These are phyloP conservation scores for Coemansia sp. DNA, from an alignment of 192 early-diverging fungal species.

Conservation along the genomic window DNA sequence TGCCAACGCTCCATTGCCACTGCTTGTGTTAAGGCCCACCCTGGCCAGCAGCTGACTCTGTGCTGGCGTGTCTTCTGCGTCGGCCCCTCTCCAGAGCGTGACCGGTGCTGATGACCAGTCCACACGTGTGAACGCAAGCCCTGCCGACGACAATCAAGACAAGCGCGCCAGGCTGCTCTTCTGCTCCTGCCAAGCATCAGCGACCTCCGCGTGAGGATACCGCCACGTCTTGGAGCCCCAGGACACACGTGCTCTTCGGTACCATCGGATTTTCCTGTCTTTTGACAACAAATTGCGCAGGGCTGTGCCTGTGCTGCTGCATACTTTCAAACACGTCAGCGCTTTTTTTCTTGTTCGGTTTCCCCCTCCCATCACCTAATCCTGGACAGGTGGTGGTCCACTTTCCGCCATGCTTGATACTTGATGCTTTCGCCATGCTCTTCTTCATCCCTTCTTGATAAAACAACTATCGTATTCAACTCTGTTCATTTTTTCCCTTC, in stretches of 20 bases:
- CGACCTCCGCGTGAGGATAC: neutral
- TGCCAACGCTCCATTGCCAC: neutral
- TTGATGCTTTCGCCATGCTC: neutral
- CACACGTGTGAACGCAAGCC: neutral
- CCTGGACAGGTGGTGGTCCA: neutral
- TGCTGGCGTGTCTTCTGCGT: no score
- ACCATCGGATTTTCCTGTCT: no score
- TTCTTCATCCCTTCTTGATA: neutral
- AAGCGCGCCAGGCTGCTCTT: no score
- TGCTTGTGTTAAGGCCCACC: neutral
- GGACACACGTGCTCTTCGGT: neutral
- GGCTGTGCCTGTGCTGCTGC: neutral
- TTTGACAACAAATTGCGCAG: neutral
- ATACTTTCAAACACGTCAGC: neutral
- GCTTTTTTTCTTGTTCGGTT: neutral
- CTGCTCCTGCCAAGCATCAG: neutral
- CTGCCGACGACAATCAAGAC: neutral
- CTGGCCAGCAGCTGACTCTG: neutral
- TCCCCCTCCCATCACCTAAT: neutral
- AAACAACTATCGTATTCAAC: no score
- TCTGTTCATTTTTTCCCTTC: no score
- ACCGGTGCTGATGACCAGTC: neutral
- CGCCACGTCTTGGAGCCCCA: neutral
- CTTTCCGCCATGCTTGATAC: neutral
- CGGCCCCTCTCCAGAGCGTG: no score